Evolutionary conservation across 345 rosid species (phyloP), one percentile per base, ranked within the genome.

Genomic region (Rhodamnia argentea): DNA sequence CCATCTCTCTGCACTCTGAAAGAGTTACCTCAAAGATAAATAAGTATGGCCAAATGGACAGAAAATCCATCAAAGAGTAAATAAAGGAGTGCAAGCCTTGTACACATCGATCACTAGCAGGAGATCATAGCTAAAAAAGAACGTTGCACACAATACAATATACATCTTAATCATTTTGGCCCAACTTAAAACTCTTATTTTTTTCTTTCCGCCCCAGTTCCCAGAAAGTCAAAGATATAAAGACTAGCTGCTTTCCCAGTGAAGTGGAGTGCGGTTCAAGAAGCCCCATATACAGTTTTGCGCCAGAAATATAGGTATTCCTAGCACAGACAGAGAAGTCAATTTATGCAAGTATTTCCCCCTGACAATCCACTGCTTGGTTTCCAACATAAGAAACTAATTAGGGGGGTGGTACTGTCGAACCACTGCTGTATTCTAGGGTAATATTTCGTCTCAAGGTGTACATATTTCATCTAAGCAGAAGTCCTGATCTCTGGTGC

Each of bases 1-100:
- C 99, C 98, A 96, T 91, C 98, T 95, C 84, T 95, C 98, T 81
- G 99, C 98, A 93, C 98, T 97, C 99, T 95, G 87, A 37, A 84
- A 82, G 87, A 70, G 26, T 70, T 37, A 18, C 47, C 81, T 70
- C 89, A 85, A 81, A 86, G 62, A 32, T 9, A 24, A 78, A 54
- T 51, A 62, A 85, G 86, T 57, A 54, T 40, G 81, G 24, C 26
- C 81, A 37, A 18, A 20, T 70, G 47, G 40, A 70, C 47, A 70
- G 47, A 70, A 70, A 37, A 70, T 11, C 32, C 26, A 70, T 70
- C 81, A 70, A 70, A 70, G 26, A 70, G 81, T 37, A 70, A 70
- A 70, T 70, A 70, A 70, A 70, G 81, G 81, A 24, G 26, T 10
- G 81, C 81, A 37, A 70, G 24, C 26, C 81, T 10, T 18, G 81